Evolutionary conservation across 768 basidiomycete genomes (phyloP), one percentile per base, ranked within the genome.

Genomic region (Suillus bovinus): DNA sequence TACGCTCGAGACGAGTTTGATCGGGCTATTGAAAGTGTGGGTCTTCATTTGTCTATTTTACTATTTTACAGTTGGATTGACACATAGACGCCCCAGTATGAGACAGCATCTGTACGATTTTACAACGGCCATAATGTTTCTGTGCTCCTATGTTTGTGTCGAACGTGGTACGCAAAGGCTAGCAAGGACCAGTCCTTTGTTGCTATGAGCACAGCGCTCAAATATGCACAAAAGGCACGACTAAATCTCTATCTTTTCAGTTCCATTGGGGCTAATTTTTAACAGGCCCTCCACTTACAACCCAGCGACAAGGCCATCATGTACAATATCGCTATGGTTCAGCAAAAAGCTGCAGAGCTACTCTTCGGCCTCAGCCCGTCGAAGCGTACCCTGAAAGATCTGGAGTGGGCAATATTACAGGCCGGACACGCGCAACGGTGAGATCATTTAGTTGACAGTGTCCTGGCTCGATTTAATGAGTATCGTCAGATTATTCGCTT

Each of bases 291-390:
- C 17, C 89, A 93, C 65, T 76, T 94, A 7, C 87, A 90, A 66
- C 94, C 95, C 0, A 84, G 81, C 60, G 97, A 99, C 78, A 95
- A 96, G 71, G 91, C 94, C 4, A 87, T 90, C 57, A 64, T 94
- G 47, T 99, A 96, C 77, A 99, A 99, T 74, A 93, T 98, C 68
- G 96, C 96, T 60, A 96, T 99, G 91, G 94, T 99, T 38, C 89
- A 96, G 74, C 97, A 99, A 73, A 98, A 98, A 75, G 89, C 92
- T 0, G 92, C 94, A 0, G 96, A 98, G 73, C 82, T 98, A 77
- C 77, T 99, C 29, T 88, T 94, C 66, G 81, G 86, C 1, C 76
- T 96, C 29, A 81, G 82, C 1, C 83, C 89, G 1, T 79, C 86
- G 31, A 94, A 94, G 72, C 88, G 96, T 22, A 86, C 90, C 2